These are phyloP conservation scores for Caryopteris hybrid DNA, from an alignment of 305 asterid genomes.

Conservation along the genomic window DNA sequence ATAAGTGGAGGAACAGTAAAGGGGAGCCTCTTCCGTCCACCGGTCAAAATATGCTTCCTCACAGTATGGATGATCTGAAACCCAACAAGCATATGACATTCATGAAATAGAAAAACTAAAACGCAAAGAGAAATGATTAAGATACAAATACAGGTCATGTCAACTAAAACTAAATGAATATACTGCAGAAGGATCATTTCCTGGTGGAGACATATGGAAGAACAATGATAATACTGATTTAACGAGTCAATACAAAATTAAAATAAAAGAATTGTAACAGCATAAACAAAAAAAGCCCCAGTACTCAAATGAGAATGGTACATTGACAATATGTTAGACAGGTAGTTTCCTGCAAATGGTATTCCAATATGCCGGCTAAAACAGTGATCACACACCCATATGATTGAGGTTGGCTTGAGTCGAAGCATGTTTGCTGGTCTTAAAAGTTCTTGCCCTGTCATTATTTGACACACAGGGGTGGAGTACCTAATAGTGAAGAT, in stretches of 20 bases:
- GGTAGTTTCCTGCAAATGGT: background rate
- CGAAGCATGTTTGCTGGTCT: background rate
- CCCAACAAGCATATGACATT: slow-evolving; percentile 20
- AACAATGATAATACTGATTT: background rate
- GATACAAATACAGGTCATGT: background rate
- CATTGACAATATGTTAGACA: background rate
- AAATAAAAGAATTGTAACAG: background rate
- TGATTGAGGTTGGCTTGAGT: background rate
- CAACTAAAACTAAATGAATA: slow-evolving; percentile 6
- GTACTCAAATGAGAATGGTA: background rate
- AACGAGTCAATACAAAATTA: background rate
- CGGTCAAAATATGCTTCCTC: slow-evolving; percentile 87
- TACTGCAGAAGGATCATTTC: slow-evolving; percentile 10
- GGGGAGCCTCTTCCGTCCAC: slow-evolving; percentile 92
- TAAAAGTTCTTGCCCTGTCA: background rate
- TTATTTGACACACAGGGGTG: background rate
- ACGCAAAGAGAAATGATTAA: background rate
- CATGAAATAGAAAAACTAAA: slow-evolving; percentile 4
- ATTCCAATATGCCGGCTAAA: background rate
- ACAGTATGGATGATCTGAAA: slow-evolving; percentile 75
- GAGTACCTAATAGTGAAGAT: background rate
- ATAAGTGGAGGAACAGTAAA: slow-evolving; percentile 89
- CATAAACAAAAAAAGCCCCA: background rate
- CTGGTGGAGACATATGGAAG: background rate
- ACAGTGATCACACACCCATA: background rate